A percentile compares a stretch with the other conserved stretches of the same genome.
phyloP scores from a whole-genome alignment of 805 yeast genomes.

The Candida vartiovaarae region DNA sequence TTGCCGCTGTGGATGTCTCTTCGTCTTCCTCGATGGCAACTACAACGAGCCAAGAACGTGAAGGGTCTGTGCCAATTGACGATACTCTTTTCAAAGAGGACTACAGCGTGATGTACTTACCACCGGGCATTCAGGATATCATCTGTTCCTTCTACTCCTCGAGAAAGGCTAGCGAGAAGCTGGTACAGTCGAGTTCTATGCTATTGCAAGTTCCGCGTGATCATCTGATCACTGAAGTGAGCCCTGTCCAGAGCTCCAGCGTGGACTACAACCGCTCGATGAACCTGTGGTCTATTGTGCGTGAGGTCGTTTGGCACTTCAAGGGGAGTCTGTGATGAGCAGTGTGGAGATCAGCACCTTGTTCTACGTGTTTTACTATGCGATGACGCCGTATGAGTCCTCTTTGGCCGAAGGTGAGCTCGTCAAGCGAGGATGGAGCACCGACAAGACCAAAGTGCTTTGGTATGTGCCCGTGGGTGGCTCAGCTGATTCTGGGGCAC shows the following conservation, averaged over 20 bases:
- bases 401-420: constrained; percentile 74
- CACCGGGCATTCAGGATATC: constrained; percentile 28
- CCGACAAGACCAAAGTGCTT: constrained; percentile 56
- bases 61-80: constrained; percentile 3
- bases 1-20: too few relatives aligned
- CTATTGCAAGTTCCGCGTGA: constrained; percentile 8
- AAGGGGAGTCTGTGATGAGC: constrained; percentile 1
- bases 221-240: constrained; percentile 4
- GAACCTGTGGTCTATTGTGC: constrained; percentile 78
- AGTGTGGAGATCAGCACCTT: constrained; percentile 27
- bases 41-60: background rate
- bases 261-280: constrained; percentile 81
- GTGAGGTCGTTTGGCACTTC: constrained; percentile 34
- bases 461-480: constrained; percentile 67
- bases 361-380: constrained; percentile 85
- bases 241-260: constrained; percentile 44
- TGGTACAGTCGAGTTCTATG: constrained; percentile 5
- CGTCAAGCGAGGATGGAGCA: constrained; percentile 66
- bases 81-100: constrained; percentile 16
- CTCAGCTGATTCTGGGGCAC: constrained; percentile 7
- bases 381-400: constrained; percentile 62
- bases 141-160: constrained; percentile 22
- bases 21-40: too few relatives aligned
- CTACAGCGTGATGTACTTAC: constrained; percentile 13
- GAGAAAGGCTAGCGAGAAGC: constrained; percentile 4